Evolutionary conservation across 148 eudicot genomes (phyloP), one percentile per base, ranked within the genome.

Genomic region (Chenopodium suecicum): DNA sequence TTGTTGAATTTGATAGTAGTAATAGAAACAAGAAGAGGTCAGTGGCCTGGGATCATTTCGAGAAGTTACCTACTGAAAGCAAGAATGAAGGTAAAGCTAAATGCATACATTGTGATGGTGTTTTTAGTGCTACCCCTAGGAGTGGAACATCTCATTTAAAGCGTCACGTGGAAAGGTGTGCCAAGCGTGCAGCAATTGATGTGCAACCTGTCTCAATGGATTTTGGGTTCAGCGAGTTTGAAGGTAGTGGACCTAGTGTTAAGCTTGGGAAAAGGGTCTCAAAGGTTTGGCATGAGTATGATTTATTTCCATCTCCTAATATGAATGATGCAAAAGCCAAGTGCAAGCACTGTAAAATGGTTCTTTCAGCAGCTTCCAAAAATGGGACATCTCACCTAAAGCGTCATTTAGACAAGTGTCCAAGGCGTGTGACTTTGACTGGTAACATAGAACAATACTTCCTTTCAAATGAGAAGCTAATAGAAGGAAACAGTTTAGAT

Each of bases 351-450:
- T 88, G 90, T 74, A 56, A 82, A 27, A 46, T 86, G 79, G 82
- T 84, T 80, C 83, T 88, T 46, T 86, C 90, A 8, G 90, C 88
- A 58, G 86, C 90, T 31, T 83, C 90, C 78, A 86, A 82, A 66
- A 88, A 86, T 70, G 90, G 90, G 64, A 88, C 90, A n/a, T 88
- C 90, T 75, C 90, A 88, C 77, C 50, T 88, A 54, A 88, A 88
- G 88, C 88, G 90, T 60, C 90, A 88, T 80, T 80, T 88, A 76
- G 84, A 88, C n/a, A 88, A 82, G 84, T 88, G 90, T 80, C 60
- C 82, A 20, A 86, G 74, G 32, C 87, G 90, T 74, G 80, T 77
- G 66, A 76, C 58, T 16, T 6, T 73, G 10, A 65, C 76, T 73
- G 84, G 82, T 78, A 74, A 78, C 54, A 78, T 81, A 48, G 79